A percentile compares a stretch with the other conserved stretches of the same genome.
Evolutionary conservation across 106 monocot species (phyloP).

Genomic region (Phalaenopsis aphrodite): DNA sequence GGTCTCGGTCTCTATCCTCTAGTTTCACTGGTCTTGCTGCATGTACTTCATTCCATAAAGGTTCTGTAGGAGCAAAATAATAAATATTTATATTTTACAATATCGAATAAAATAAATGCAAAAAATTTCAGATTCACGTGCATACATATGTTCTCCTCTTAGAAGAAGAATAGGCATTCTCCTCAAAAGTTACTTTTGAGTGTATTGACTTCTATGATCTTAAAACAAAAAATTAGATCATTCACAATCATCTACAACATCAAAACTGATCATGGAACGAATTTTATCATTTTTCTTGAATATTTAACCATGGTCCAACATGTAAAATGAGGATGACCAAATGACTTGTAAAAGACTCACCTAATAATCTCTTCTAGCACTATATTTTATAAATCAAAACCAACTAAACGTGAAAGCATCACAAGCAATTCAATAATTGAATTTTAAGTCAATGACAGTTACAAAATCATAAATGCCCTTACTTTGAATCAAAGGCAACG

Average conservation of each 20-base stretch:
- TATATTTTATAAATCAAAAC: not conserved
- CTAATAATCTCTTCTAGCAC: not conserved
- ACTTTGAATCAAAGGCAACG: not conserved
- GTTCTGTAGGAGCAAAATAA: conserved; percentile 11
- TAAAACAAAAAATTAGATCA: not conserved
- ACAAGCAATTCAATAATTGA: not conserved
- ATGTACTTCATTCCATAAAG: conserved; percentile 34
- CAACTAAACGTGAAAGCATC: not conserved
- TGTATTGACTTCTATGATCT: not conserved
- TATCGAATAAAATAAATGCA: not conserved
- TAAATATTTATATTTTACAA: not conserved
- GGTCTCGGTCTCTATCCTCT: conserved; percentile 44
- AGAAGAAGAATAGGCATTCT: not conserved
- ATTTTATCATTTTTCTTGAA: too few species aligned
- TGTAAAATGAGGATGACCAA: too few species aligned
- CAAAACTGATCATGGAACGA: not conserved
- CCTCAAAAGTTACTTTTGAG: not conserved
- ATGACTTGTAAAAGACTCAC: not conserved
- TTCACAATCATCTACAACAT: not conserved
- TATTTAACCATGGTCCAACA: too few species aligned
- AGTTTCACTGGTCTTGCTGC: conserved; percentile 27
- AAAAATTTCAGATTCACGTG: not conserved
- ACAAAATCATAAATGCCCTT: not conserved
- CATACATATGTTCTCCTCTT: not conserved
- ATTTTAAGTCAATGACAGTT: not conserved